Base-by-base conservation (phyloP, 371 early-diverging fungal genomes). In the Mortierella sp. region DNA sequence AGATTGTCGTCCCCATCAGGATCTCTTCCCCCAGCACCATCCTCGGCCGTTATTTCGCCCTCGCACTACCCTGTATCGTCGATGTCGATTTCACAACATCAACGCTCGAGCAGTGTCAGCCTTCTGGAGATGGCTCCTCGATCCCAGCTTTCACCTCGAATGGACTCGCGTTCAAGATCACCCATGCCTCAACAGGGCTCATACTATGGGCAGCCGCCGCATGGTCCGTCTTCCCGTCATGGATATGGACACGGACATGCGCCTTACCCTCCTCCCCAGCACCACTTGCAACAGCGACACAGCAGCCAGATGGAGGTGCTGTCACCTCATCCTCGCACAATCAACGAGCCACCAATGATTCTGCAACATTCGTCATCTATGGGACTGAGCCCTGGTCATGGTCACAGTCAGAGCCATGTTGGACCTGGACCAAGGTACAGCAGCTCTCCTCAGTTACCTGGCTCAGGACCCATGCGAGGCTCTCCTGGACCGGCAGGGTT, bases 401-500 rank as follows among this genome's bases (percentile, higher is more conserved):
- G 72, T 49, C 49, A 58, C 51, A 18, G 78, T 27, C 82, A 82
- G 49, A 63, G 54, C 18, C 82, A 78, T 49, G 74, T 77, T 48
- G 78, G 82, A 58, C 63, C 82, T 4, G 56, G 77, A 16, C 51
- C 83, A 32, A 73, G 81, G 55, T 84, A 81, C 48, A 81, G 84
- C 71, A 80, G 84, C 71, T 80, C 84, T 1, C 84, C 84, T 5
- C 83, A 83, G 58, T 29, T 83, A 6, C 75, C 83, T 0, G 80
- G 80, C 6, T 74, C 83, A 11, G 80, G 80, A 21, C 48, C 49
- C 48, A 48, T 80, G 56, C 56, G 77, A 41, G 80, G 80, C 46
- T 83, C 83, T 6, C 83, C 83, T 43, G 83, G 72, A 14, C 70
- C 78, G 2, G 65, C 71, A 55, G 80, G 83, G 10, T 75, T 71